Conservation (phyloP, 2,329 filamentous ascomycete species). For the Pyrenochaeta sp. region DNA sequence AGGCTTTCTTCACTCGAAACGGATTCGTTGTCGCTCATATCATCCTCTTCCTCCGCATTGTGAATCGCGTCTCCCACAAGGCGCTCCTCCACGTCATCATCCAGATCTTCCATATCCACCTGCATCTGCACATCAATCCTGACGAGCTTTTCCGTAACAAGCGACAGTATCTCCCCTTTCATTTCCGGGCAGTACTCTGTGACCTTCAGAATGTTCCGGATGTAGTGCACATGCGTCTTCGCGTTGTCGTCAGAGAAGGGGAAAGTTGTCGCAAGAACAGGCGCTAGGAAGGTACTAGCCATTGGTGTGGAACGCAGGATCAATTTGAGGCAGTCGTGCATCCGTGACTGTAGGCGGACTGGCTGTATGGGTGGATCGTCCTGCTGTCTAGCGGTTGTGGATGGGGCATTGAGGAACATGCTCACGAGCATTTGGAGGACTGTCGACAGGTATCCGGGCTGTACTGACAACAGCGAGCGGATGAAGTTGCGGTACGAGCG, state of each 20-base stretch:
- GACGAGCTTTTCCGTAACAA: slow-evolving; percentile 86
- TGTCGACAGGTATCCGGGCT: slow-evolving; percentile 77
- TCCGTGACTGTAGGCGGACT: slow-evolving; percentile 72
- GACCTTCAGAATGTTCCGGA: slow-evolving; percentile 81
- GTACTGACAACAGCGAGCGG: slow-evolving; percentile 76
- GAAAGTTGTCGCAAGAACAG: slow-evolving; percentile 73
- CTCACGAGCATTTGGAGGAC: slow-evolving; percentile 83
- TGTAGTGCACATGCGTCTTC: slow-evolving; percentile 84
- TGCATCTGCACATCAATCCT: slow-evolving; percentile 97
- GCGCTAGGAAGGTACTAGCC: slow-evolving; percentile 73
- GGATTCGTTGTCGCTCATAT: slow-evolving; percentile 74
- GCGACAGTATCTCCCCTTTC: slow-evolving; percentile 79
- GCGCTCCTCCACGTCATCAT: slow-evolving; percentile 83
- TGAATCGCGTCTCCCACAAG: slow-evolving; percentile 67
- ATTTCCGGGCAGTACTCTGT: slow-evolving; percentile 80
- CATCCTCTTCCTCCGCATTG: slow-evolving; percentile 57
- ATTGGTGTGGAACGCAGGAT: slow-evolving; percentile 84
- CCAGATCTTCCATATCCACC: slow-evolving; percentile 88
- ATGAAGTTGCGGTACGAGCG: slow-evolving; percentile 65
- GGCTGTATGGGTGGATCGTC: slow-evolving; percentile 67
- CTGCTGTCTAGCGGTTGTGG: slow-evolving; percentile 61
- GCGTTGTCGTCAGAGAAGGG: slow-evolving; percentile 80
- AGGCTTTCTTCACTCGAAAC: slow-evolving; percentile 70
- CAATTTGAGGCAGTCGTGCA: slow-evolving; percentile 79
- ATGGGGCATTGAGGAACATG: slow-evolving; percentile 73